Conservation (phyloP, 2,329 filamentous ascomycete genomes). For the Aspergillus niger region DNA sequence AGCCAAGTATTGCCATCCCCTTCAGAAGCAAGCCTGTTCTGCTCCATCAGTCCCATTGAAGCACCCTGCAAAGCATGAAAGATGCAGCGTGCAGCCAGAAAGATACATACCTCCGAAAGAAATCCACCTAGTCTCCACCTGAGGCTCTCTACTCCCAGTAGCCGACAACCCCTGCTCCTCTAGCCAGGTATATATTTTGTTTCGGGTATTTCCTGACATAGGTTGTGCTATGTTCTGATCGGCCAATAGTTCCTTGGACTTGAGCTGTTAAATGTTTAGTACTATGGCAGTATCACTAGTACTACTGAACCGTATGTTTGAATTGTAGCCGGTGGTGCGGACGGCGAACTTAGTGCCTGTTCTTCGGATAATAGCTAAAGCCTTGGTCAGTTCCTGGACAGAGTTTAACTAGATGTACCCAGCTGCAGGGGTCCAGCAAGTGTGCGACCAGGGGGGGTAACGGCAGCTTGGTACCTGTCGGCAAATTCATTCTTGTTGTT, state of each 20-base stretch:
- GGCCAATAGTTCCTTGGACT: constrained; percentile 2
- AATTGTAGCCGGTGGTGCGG: constrained; percentile 10
- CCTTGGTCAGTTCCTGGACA: background rate
- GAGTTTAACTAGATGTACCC: background rate
- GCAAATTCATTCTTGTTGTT: background rate
- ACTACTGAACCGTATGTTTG: constrained; percentile 4
- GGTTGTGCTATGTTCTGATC: background rate
- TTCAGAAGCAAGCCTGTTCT: too few relatives aligned
- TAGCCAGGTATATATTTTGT: constrained; percentile 3
- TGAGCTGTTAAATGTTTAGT: background rate
- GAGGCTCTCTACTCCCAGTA: constrained; percentile 2
- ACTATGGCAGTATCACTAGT: background rate
- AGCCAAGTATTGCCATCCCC: background rate
- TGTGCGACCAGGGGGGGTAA: constrained; percentile 4
- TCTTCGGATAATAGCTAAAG: background rate
- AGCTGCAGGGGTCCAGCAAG: constrained; percentile 8
- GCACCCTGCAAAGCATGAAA: too few relatives aligned
- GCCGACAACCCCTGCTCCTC: constrained; percentile 2
- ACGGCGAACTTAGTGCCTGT: constrained; percentile 5
- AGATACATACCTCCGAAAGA: background rate
- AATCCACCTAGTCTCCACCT: constrained; percentile 1
- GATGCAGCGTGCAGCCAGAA: too few relatives aligned
- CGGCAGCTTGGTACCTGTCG: background rate
- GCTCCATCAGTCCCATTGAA: too few relatives aligned
- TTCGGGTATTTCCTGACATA: background rate